Evolutionary conservation across 2,329 filamentous ascomycete genomes (phyloP), one percentile per base, ranked within the genome.

Genomic region (Sarocladiaceae sp.): DNA sequence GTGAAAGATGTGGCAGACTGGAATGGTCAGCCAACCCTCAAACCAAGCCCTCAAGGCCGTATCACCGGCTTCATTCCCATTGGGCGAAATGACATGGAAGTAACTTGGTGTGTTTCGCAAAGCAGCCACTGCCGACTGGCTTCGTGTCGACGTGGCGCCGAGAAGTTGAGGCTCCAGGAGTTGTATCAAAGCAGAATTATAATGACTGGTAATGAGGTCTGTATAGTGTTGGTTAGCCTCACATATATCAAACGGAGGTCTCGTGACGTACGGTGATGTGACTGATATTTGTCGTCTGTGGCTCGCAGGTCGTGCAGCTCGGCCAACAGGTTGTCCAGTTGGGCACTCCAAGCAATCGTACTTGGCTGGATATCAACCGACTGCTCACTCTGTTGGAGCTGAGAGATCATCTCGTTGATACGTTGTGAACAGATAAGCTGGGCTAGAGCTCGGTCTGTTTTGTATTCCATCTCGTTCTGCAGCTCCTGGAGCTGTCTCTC

Each of bases 1-100:
- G 42, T 56, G 23, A 20, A 42, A 42, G 37, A 42, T 13, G 22
- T 42, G 37, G 18, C 37, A 42, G 8, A 42, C 37, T 50, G 52
- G 54, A 18, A 56, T 56, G n/a, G 40, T 56, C 28, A 56, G 17
- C 54, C 54, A 56, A 35, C 50, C 20, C 44, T 56, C 54, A 36
- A 56, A 56, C 52, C 54, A 56, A 40, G 37, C 52, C 49, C 50
- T 54, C 28, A 54, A 42, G 20, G 53, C 53, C 23, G 31, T 54
- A 35, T 54, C 50, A 26, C 50, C 53, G 11, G 46, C 51, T 17
- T 55, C 46, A 28, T 40, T 55, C 29, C 37, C 51, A 36, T 31
- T 39, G 28, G 15, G 25, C 44, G 53, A 46, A 20, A 51, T 15
- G 39, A 28, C 37, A 23, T n/a, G 53, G 31, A 52, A 55, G 36